phyloP scores from a whole-genome alignment of 306 rosid genomes.

The Casuarina glauca region DNA sequence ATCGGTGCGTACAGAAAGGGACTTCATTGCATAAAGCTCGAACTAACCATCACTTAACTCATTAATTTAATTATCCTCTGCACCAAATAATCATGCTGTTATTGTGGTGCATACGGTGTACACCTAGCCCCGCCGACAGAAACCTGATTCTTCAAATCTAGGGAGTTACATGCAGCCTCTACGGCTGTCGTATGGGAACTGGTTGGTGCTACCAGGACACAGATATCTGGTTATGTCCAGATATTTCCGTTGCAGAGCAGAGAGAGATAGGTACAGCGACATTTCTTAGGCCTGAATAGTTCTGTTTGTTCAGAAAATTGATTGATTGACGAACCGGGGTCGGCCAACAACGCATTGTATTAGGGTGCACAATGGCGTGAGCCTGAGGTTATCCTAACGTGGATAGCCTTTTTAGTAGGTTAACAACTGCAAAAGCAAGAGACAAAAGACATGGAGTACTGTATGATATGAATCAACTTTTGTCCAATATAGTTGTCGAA shows the following conservation, averaged over 20 bases:
- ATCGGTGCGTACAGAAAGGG: conserved; percentile 27
- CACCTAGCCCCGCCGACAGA: conserved; percentile 12
- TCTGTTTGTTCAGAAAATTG: neutral
- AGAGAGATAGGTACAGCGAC: conserved; percentile 14
- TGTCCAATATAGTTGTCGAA: conserved; percentile 47
- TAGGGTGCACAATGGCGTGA: conserved; percentile 47
- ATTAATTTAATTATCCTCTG: conserved; percentile 2
- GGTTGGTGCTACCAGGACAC: too few relatives aligned
- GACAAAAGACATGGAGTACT: conserved; percentile 58
- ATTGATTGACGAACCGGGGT: conserved; percentile 27
- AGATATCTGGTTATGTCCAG: neutral
- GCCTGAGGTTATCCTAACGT: conserved; percentile 54
- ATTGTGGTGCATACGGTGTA: neutral
- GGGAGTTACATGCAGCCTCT: neutral
- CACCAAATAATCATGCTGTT: conserved; percentile 4
- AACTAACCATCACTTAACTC: conserved; percentile 1
- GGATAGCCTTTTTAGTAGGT: conserved; percentile 19
- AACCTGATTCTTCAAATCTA: neutral
- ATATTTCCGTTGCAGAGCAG: conserved; percentile 28
- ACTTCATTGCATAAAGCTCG: conserved; percentile 29
- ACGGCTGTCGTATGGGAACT: neutral
- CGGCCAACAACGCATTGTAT: conserved; percentile 27
- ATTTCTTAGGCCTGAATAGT: neutral
- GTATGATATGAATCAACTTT: conserved; percentile 51
- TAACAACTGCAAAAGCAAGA: conserved; percentile 35